phyloP scores from a whole-genome alignment of 352 stramenopile species.

The Nothophytophthora sp. region DNA sequence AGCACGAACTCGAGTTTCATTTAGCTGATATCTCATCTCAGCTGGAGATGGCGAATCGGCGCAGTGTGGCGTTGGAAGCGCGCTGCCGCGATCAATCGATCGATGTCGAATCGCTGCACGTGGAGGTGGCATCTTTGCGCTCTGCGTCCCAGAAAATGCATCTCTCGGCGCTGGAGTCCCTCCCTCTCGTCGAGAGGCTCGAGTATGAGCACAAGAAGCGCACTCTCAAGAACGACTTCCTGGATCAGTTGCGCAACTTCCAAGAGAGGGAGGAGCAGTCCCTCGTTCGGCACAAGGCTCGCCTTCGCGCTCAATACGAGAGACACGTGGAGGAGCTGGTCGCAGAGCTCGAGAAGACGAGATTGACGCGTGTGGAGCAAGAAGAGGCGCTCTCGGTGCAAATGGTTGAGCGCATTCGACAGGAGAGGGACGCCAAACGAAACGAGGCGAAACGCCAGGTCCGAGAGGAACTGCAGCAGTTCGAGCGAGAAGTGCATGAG shows the following conservation, averaged over 20 bases:
- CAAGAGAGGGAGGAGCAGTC: slow-evolving; percentile 70
- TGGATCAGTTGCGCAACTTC: slow-evolving; percentile 65
- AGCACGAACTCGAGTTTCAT: slow-evolving; percentile 50
- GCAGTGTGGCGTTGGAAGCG: slow-evolving; percentile 35
- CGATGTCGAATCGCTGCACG: slow-evolving; percentile 51
- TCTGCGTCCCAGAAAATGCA: slow-evolving; percentile 51
- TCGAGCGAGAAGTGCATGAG: slow-evolving; percentile 48
- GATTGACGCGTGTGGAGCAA: slow-evolving; percentile 54
- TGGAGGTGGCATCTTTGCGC: slow-evolving; percentile 51
- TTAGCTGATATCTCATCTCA: slow-evolving; percentile 50
- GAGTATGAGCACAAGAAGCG: slow-evolving; percentile 84
- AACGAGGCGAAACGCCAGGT: slow-evolving; percentile 46
- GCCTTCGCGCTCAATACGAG: slow-evolving; percentile 62
- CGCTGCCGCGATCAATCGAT: slow-evolving; percentile 54
- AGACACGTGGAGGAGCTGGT: slow-evolving; percentile 63
- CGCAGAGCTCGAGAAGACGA: slow-evolving; percentile 60
- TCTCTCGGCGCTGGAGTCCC: slow-evolving; percentile 47
- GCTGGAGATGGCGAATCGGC: slow-evolving; percentile 44
- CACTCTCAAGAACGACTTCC: slow-evolving; percentile 56
- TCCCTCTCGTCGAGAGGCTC: slow-evolving; percentile 48
- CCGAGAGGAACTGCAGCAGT: slow-evolving; percentile 48
- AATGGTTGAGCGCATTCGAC: slow-evolving; percentile 48
- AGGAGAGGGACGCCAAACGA: slow-evolving; percentile 50
- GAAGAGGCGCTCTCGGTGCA: slow-evolving; percentile 57
- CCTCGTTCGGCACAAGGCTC: slow-evolving; percentile 66